Base-by-base conservation (phyloP, 257 asterid species). In the Pogostemon cablin region DNA sequence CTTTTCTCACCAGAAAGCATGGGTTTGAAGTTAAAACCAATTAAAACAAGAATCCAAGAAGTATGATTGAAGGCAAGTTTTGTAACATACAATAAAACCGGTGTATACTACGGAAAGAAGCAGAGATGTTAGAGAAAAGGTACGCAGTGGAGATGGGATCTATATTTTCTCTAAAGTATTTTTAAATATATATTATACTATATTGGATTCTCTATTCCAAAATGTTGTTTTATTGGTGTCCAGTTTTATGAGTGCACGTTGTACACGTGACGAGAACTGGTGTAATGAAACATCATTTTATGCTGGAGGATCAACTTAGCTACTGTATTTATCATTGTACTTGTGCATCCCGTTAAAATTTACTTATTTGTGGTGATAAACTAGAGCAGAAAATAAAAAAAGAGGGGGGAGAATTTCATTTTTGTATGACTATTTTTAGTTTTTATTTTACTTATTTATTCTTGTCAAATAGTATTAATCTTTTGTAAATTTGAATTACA, bases 1-100 rank as follows among this genome's bases (percentile, higher is more conserved):
- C 90, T 83, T 69, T 85, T 83, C 80, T 85, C 90, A 9, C 90
- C 90, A 0, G 90, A 85, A 75, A 85, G 90, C 74, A 85, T 83
- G 90, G 90, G 88, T 11, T 53, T 85, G 83, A 85, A 85, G 79
- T 72, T 85, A 47, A 85, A 85, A 71, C 90, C 90, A 9, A 85
- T 85, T 9, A 85, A 83, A 62, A 83, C 90, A 34, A 83, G 83
- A 73, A 79, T 85, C 63, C 83, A 55, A 68, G 79, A 81, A 74
- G 74, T 67, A 10, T 74, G 62, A 75, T 63, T 17, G 56, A 58
- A 60, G 74, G 81, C 54, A 72, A 56, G 73, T 65, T 67, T 48
- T 75, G 73, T 64, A 78, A 52, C 53, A 59, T 59, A 73, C 62
- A 75, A 61, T 62, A 15, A 50, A 67, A 53, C 9, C 72, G 55